A percentile compares a stretch with the other conserved stretches of the same genome.
Evolutionary conservation across 2,329 filamentous ascomycete species (phyloP).

Genomic region (Phialocephala subalpina): DNA sequence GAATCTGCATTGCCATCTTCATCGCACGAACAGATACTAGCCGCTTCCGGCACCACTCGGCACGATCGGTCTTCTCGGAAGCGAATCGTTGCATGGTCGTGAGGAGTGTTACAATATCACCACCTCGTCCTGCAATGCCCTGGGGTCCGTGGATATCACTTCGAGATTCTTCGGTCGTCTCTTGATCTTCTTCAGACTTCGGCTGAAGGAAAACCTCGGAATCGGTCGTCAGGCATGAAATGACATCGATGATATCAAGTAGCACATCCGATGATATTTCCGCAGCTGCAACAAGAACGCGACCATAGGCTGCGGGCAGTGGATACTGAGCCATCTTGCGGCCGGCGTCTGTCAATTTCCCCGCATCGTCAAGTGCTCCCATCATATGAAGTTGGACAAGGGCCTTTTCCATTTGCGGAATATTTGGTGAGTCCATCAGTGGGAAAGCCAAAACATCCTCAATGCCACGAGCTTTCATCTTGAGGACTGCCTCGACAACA

Average conservation of each 20-base stretch:
- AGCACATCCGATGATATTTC: slow-evolving; percentile 76
- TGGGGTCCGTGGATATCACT: slow-evolving; percentile 58
- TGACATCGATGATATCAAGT: slow-evolving; percentile 85
- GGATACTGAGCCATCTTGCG: slow-evolving; percentile 83
- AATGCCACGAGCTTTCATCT: slow-evolving; percentile 92
- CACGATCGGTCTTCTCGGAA: slow-evolving; percentile 59
- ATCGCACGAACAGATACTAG: slow-evolving; percentile 67
- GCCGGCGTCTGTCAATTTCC: slow-evolving; percentile 77
- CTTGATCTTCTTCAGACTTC: slow-evolving; percentile 62
- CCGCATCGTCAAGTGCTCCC: slow-evolving; percentile 75
- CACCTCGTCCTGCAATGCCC: slow-evolving; percentile 56
- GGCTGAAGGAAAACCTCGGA: slow-evolving; percentile 69
- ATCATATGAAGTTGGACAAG: slow-evolving; percentile 82
- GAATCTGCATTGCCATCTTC: slow-evolving; percentile 68
- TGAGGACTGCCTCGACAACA: slow-evolving; percentile 83
- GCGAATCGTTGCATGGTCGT: slow-evolving; percentile 69
- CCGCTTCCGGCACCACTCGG: slow-evolving; percentile 65
- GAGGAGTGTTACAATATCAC: slow-evolving; percentile 70
- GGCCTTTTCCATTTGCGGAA: slow-evolving; percentile 82
- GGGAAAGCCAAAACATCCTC: slow-evolving; percentile 84
- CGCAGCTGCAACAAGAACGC: slow-evolving; percentile 83
- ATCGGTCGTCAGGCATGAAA: slow-evolving; percentile 68
- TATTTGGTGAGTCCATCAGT: slow-evolving; percentile 81
- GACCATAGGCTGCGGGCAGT: slow-evolving; percentile 80
- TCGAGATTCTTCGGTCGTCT: slow-evolving; percentile 60